Evolutionary conservation across 179 eudicot genomes (phyloP), one percentile per base, ranked within the genome.

Genomic region (Camellia oleifera): DNA sequence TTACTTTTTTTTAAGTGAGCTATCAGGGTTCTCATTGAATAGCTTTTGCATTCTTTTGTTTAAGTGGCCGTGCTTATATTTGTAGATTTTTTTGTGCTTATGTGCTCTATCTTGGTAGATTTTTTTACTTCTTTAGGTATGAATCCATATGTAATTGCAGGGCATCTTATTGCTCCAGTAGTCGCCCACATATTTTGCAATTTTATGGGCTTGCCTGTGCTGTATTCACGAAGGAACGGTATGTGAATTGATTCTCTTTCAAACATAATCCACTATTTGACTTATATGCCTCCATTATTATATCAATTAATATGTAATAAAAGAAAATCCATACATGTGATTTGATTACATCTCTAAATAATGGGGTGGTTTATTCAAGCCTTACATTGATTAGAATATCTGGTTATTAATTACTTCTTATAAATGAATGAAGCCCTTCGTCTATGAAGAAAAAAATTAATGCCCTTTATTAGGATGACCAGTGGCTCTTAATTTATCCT

Each of bases 171-270:
- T 58, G 88, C 95, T 83, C 99, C 99, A 72, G 84, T 95, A n/a
- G 81, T 89, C 70, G 92, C 95, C 78, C 99, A 93, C 86, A 80
- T 89, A 2, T 91, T 92, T 82, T 95, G 98, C 91, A 95, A 95
- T 83, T 85, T 86, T 77, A 90, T 91, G 97, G 98, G 95, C 75
- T 81, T 95, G 83, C 99, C 99, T 56, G 88, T 81, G 12, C 64
- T 93, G 46, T 90, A 86, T 87, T 90, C 92, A 42, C 83, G 76
- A 17, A 85, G 86, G 68, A 86, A 86, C 87, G 94, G 99, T 93
- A 87, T 46, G 81, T 75, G 13, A 54, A 40, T 69, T 60, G 62
- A 7, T 64, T 60, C 58, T 17, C 53, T 72, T 10, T 45, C 13
- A 64, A 20, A 10, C 12, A 40, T 17, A 66, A 66, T 32, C 48